Evolutionary conservation across 2,329 filamentous ascomycete species (phyloP).

Genomic region (Colletotrichum truncatum): DNA sequence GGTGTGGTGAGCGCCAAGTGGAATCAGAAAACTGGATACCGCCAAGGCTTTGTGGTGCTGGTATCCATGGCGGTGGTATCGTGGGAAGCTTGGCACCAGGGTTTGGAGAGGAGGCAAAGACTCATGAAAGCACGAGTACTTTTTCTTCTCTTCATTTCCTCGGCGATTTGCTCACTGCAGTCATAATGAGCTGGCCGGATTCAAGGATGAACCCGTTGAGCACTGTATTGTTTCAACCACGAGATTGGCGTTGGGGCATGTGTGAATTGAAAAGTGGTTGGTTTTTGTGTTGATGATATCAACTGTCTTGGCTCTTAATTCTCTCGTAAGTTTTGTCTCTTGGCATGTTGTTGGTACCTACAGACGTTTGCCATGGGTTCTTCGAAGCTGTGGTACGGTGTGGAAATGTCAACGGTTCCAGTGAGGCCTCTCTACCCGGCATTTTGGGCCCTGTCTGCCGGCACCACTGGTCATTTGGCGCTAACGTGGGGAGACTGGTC

Average conservation of each 20-base stretch:
- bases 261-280: background rate
- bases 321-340: too few relatives aligned
- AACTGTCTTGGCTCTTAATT: too few relatives aligned
- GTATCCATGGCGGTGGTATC: background rate
- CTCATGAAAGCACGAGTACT: background rate
- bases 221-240: background rate
- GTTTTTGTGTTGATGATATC: too few relatives aligned
- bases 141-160: background rate
- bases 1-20: background rate
- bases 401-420: background rate
- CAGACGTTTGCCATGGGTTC: too few relatives aligned
- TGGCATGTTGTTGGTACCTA: too few relatives aligned
- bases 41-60: conserved; percentile 7
- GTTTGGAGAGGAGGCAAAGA: background rate
- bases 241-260: background rate
- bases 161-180: background rate
- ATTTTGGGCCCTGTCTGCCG: background rate
- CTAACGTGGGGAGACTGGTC: background rate
- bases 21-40: background rate
- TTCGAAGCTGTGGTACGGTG: background rate
- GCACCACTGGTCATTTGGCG: background rate
- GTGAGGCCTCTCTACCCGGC: background rate
- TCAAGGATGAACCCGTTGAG: background rate
- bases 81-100: conserved; percentile 17
- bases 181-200: background rate